Base-by-base conservation (phyloP, 2,329 filamentous ascomycete genomes). In the Ophiognomonia clavigignenti-juglandacearum region DNA sequence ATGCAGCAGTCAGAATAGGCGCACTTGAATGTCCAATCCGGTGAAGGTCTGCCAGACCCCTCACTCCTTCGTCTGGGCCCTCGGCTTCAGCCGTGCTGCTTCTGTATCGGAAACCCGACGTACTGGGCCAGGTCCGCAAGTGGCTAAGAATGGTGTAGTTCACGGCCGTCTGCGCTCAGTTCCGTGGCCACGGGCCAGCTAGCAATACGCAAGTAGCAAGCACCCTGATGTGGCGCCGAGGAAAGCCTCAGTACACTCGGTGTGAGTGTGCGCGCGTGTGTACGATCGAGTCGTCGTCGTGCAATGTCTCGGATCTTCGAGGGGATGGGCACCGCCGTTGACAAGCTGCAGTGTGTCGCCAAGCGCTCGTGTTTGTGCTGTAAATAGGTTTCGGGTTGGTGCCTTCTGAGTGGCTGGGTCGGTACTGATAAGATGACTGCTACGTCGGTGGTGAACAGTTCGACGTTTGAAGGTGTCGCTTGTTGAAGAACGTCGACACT, bases 11-110 rank as follows among this genome's bases (percentile, higher is more conserved):
- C 37, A 32, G n/a, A 18, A 10, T 18, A 45, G 39, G 35, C 35
- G 19, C 39, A 37, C 26, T 32, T 39, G 45, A 39, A 43, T 29
- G 22, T 37, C 38, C 42, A 43, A 38, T 50, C n/a, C 43, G 42
- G 39, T 24, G 39, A 40, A 16, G 41, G 34, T 24, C 20, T 22
- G 35, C 20, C 24, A 43, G 23, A 23, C 44, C 44, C 48, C 44
- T 50, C 39, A 40, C 27, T 47, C 36, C 43, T 24, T 32, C 26
- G n/a, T 34, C 14, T 11, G 16, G 7, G 7, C 9, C 16, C 16
- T 18, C 18, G 16, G 11, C n/a, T 20, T 36, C 9, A 20, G 34
- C n/a, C n/a, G n/a, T 36, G 11, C 9, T 9, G 8, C 16, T 36
- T 8, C 16, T 36, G 34, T 35, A 6, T 19, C 18, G 16, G 32